A percentile compares a stretch with the other conserved stretches of the same genome.
Conservation (phyloP, 768 basidiomycete species). For the Lentinula sp. region DNA sequence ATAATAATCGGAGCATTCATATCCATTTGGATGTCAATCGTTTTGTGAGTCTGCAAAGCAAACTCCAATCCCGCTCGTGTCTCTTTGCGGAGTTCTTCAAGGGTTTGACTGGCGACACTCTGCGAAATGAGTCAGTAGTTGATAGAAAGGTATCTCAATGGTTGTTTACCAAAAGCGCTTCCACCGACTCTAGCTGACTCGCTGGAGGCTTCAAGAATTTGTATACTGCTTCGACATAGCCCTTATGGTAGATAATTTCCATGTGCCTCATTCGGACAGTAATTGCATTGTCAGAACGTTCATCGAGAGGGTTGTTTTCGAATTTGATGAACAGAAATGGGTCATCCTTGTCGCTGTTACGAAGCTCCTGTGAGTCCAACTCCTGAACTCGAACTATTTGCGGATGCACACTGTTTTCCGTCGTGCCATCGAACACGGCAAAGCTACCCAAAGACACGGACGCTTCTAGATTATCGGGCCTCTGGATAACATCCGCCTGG, state of each 20-base stretch:
- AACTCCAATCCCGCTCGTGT: conserved; percentile 92
- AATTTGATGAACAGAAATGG: conserved; percentile 89
- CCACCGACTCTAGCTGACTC: conserved; percentile 92
- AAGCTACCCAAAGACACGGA: conserved; percentile 82
- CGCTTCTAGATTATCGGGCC: conserved; percentile 82
- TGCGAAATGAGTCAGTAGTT: conserved; percentile 20
- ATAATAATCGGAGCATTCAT: conserved; percentile 97
- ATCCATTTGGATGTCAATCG: conserved; percentile 93
- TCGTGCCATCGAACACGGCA: conserved; percentile 89
- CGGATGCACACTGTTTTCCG: conserved; percentile 67
- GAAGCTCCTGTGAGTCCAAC: conserved; percentile 3
- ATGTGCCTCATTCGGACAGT: conserved; percentile 89
- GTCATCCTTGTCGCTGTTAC: conserved; percentile 25
- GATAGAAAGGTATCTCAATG: background rate
- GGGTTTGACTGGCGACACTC: conserved; percentile 88
- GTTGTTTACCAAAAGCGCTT: conserved; percentile 72
- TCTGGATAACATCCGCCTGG: conserved; percentile 75
- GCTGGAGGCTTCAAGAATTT: conserved; percentile 91
- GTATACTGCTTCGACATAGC: conserved; percentile 88
- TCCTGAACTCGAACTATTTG: conserved; percentile 80
- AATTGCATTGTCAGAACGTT: conserved; percentile 85
- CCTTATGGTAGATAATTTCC: conserved; percentile 94
- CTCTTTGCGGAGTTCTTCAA: conserved; percentile 91
- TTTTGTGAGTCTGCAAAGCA: conserved; percentile 91
- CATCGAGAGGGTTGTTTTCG: conserved; percentile 88